Base-by-base conservation (phyloP, 2,329 filamentous ascomycete genomes). In the Phoma herbarum region DNA sequence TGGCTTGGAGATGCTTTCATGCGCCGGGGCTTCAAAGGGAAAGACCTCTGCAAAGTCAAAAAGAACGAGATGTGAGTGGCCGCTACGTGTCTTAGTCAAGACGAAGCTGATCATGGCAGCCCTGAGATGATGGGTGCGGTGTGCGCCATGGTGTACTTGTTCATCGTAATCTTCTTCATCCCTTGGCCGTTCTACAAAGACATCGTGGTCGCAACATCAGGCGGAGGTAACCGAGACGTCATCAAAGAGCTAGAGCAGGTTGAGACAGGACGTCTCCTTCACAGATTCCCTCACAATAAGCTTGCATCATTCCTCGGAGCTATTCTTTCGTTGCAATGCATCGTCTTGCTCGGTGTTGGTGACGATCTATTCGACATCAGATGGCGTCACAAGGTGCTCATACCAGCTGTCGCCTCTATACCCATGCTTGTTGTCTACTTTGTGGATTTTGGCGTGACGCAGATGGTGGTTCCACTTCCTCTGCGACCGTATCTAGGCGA, bases 181-280 rank as follows among this genome's bases (percentile, higher is more conserved):
- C 95, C 95, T 0, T 97, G 97, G 78, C 91, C 93, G 1, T 98
- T 99, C 78, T 98, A 97, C 83, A 96, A 97, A 79, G 94, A 98
- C 75, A 96, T 99, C 66, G 93, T 97, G 25, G 91, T 92, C 16
- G 93, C 93, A 37, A 98, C 95, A 20, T 96, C 92, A 65, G 95
- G 93, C 63, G 93, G 93, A 63, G 93, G 93, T 47, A 97, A 97
- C 78, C 85, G 91, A 64, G 94, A 97, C 79, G 88, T 95, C 6
- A 90, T 96, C 12, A 79, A 92, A 69, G 86, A 91, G 73, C 81
- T 87, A 43, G 85, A 90, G 64, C 83, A 91, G 63, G 87, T 93
- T 60, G 89, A 96, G 77, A 88, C 88, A 64, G 95, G 94, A 52
- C 88, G 94, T 57, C 88, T 96, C 71, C 81, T 98, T 61, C 94